Evolutionary conservation across 2,329 filamentous ascomycete genomes (phyloP), one percentile per base, ranked within the genome.

Genomic region (Talaromyces albobiverticillius): DNA sequence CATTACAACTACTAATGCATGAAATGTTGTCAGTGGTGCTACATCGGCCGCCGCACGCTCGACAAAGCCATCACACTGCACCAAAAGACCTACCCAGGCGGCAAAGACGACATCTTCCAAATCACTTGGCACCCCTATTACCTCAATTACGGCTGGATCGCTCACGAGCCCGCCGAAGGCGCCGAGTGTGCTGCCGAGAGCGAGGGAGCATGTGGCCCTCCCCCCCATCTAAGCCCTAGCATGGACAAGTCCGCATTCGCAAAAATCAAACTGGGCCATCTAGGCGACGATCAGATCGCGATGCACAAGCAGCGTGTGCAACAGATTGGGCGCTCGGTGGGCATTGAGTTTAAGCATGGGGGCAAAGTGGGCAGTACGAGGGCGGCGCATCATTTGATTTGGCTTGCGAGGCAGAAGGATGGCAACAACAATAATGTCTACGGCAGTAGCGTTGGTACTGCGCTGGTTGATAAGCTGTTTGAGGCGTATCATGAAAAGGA

Each of bases 111-210:
- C 47, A 59, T 53, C 0, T 74, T 76, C 56, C 23, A 54, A 9
- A 65, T 76, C 29, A 64, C 46, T n/a, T 76, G 69, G 64, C 58
- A 58, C 4, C 71, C 72, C 0, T 76, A 69, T 60, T 75, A 74
- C 46, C 64, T 76, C 3, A 63, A 71, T 58, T 26, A 57, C 7
- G 42, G 1, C 58, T 61, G 8, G 62, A 29, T 29, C 26, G 10
- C 10, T 29, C 10, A 29, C 26, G n/a, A n/a, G n/a, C n/a, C n/a
- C n/a, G n/a, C n/a, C n/a, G n/a, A n/a, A n/a, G n/a, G n/a, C n/a
- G n/a, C n/a, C n/a, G n/a, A n/a, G n/a, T n/a, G n/a, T n/a, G n/a
- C n/a, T n/a, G n/a, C n/a, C n/a, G n/a, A n/a, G n/a, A n/a, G n/a
- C n/a, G n/a, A n/a, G n/a, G n/a, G n/a, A 29, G 10, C 10, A 29